Evolutionary conservation across 164 flowering plant species (phyloP).

Genomic region (Tetrastigma voinierianum): DNA sequence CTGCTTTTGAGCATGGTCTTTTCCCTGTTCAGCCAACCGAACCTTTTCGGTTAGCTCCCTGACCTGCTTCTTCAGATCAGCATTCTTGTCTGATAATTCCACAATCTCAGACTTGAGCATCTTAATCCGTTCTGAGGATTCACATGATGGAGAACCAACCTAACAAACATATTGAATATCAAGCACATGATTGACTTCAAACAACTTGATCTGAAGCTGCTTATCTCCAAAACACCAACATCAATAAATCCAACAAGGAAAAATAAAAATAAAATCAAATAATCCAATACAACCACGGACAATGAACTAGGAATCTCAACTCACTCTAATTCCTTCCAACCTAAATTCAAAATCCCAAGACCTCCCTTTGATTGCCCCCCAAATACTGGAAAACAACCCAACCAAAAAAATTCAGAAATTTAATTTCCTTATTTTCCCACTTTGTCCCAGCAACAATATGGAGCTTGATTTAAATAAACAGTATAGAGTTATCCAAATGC

Average conservation of each 20-base stretch:
- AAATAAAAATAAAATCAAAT: not conserved
- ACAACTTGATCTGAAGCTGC: not conserved
- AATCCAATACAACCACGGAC: not conserved
- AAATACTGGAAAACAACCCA: not conserved
- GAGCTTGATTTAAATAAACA: too few relatives aligned
- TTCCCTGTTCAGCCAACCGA: slow-evolving; percentile 59
- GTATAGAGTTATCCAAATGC: too few relatives aligned
- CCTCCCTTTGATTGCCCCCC: not conserved
- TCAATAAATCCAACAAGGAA: not conserved
- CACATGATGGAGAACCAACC: slow-evolving; percentile 55
- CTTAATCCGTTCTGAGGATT: slow-evolving; percentile 53
- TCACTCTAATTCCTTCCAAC: too few relatives aligned
- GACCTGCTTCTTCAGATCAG: slow-evolving; percentile 62
- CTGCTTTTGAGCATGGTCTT: slow-evolving; percentile 61
- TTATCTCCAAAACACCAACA: not conserved
- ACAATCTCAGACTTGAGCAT: slow-evolving; percentile 51
- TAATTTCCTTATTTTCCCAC: not conserved
- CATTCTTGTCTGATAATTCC: slow-evolving; percentile 54
- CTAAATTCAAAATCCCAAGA: not conserved
- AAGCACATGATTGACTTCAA: not conserved
- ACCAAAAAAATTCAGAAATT: not conserved
- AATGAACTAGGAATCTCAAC: not conserved
- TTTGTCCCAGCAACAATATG: not conserved
- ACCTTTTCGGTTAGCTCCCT: slow-evolving; percentile 66
- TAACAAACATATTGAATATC: slow-evolving; percentile 13